Evolutionary conservation across 2,329 filamentous ascomycete genomes (phyloP), one percentile per base, ranked within the genome.

Genomic region (Annulohypoxylon truncatum): DNA sequence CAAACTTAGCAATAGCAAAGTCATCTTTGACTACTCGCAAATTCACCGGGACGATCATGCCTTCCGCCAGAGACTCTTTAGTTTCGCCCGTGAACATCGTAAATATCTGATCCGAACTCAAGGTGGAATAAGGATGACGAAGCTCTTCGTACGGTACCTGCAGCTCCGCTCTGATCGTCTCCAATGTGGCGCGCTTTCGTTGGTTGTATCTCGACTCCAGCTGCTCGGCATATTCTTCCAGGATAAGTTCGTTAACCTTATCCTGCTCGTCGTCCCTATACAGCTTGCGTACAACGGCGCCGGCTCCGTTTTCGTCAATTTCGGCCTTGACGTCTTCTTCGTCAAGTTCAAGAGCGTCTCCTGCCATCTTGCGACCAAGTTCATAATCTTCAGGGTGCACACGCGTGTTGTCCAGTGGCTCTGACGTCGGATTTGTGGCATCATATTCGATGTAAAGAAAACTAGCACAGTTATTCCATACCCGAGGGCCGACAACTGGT

Each of bases 381-480:
- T 99, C 96, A 79, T 99, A 99, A 77, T 99, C 96, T 82, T 99
- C 96, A 1, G 96, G 96, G 75, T 99, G 96, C 15, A 99, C 94
- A 82, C 96, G 92, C 48, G 96, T 99, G 77, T 96, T 97, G 80
- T 99, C 96, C 24, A 99, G 85, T 63, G 96, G 97, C 77, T 99
- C 96, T 0, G 94, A 93, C 12, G 92, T 87, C 1, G 90, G 86
- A 72, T 93, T 93, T 12, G 90, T 89, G n/a, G 89, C 85, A 70
- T 97, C 94, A 75, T 93, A 97, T 57, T 92, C 90, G 65, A 99
- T 92, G 76, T 89, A 96, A 33, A 99, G 82, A 82, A 98, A 98
- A 82, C 94, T 97, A 61, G 96, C 94, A 76, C 94, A 97, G 78
- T 99, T 99, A 78, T 94, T 94, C 90, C 93, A 99, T 22, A 98